Evolutionary conservation across 2,329 filamentous ascomycete genomes (phyloP).

Genomic region (Macrophomina pseudophaseolina): DNA sequence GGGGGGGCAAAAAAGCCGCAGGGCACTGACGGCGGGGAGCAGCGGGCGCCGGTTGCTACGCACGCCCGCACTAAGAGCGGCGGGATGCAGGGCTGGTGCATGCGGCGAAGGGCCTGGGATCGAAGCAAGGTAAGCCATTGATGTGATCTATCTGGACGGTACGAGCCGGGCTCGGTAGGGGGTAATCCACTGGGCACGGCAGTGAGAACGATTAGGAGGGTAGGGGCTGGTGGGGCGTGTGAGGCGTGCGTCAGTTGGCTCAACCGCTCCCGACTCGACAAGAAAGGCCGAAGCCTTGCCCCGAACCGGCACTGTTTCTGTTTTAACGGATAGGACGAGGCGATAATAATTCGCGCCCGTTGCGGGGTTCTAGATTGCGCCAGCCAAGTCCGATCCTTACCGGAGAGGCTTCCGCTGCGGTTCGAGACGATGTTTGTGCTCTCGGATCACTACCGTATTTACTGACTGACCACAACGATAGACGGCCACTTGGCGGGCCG

Average conservation of each 20-base stretch:
- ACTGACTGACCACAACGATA: background rate
- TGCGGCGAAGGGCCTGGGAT: too few relatives aligned
- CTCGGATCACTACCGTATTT: background rate
- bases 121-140: background rate
- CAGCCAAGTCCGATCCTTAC: conserved; percentile 1
- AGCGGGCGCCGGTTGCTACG: background rate
- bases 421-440: background rate
- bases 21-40: background rate
- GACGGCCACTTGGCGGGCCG: background rate
- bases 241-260: conserved; percentile 15
- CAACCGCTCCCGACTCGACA: conserved; percentile 4
- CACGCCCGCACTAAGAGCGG: background rate
- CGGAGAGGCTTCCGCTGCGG: background rate
- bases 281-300: conserved; percentile 8
- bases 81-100: too few relatives aligned
- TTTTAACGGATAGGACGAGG: background rate
- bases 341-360: background rate
- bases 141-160: conserved; percentile 9
- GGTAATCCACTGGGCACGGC: background rate
- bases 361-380: conserved; percentile 14
- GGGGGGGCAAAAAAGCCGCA: background rate
- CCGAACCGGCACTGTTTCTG: background rate
- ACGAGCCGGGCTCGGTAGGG: conserved; percentile 7
- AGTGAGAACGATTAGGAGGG: background rate
- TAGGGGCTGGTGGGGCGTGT: conserved; percentile 7